phyloP scores from a whole-genome alignment of 177 flowering plant genomes.

The Vitis hybrid region DNA sequence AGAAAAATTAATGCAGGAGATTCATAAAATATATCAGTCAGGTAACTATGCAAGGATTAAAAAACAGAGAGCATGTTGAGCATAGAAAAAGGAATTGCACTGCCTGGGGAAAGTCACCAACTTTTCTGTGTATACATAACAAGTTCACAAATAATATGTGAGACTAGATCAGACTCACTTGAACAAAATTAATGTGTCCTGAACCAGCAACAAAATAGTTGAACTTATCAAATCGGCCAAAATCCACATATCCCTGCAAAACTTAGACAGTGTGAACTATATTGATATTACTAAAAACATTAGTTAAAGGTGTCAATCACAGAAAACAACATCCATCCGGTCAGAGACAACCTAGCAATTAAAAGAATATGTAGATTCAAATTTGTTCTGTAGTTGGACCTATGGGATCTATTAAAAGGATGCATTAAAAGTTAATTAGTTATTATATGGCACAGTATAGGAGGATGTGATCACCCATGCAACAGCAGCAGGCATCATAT shows the following conservation, averaged over 20 bases:
- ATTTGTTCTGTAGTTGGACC: no score
- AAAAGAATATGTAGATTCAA: no score
- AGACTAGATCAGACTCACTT: slow-evolving; percentile 42
- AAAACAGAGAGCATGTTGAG: no score
- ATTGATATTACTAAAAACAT: not conserved
- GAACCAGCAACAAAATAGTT: slow-evolving; percentile 69
- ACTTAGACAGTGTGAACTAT: not conserved
- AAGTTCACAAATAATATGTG: not conserved
- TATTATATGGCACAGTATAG: no score
- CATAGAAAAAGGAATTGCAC: not conserved
- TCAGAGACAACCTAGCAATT: no score
- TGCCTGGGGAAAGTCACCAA: not conserved
- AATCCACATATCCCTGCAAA: slow-evolving; percentile 81
- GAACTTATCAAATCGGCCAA: slow-evolving; percentile 67
- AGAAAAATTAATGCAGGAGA: no score
- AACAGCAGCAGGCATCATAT: no score
- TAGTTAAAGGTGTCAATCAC: not conserved
- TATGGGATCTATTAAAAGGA: no score
- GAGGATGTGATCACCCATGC: no score
- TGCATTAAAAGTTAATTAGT: no score
- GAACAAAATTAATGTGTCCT: slow-evolving; percentile 64
- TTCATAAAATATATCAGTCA: no score
- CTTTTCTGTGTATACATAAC: not conserved
- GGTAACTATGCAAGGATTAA: no score
- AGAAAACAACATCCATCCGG: not conserved